Evolutionary conservation across 768 basidiomycete species (phyloP), one percentile per base, ranked within the genome.

Genomic region (Rhizopogon vinicolor): DNA sequence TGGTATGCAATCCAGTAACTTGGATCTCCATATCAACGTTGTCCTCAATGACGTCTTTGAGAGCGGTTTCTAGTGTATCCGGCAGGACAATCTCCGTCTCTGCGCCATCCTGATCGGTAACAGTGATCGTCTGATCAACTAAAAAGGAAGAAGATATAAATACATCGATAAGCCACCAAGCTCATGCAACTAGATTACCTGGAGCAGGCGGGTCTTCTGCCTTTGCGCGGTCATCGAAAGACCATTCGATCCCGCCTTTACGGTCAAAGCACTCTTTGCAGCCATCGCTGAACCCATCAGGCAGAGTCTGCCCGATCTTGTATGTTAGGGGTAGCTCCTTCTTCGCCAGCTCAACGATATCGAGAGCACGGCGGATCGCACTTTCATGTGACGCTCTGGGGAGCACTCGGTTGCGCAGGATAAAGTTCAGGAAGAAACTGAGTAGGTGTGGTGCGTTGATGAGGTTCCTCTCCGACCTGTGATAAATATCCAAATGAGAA

Each of bases 351-450:
- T 76, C 71, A 33, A 70, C 63, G n/a, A 81, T 65, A 1, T 70
- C 72, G 28, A 85, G 56, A 0, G 83, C 79, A 19, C 70, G 72
- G 42, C 73, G 74, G 43, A 87, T 69, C 7, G 69, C 73, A 1
- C 74, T 74, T 54, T 82, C 79, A 58, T 74, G 73, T 5, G 61
- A 57, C 0, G 69, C 55, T 58, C 87, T 85, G 0, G 75, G 75
- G 43, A 89, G 72, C 16, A 81, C 77, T 31, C 73, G 65, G 59
- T 78, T 83, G 19, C 82, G 78, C 14, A 86, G 31, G n/a, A 89
- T 62, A 63, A 81, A 89, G 13, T 77, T 65, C 33, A 89, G 53
- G 67, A 86, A 90, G 63, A 87, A 86, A 1, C 60, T 68, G 5
- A 87, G 44, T 3, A 89, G 71, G 28, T 75, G 78, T 3, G 87